Base-by-base conservation (phyloP, 2,329 filamentous ascomycete species). In the Botrytis paeoniae region DNA sequence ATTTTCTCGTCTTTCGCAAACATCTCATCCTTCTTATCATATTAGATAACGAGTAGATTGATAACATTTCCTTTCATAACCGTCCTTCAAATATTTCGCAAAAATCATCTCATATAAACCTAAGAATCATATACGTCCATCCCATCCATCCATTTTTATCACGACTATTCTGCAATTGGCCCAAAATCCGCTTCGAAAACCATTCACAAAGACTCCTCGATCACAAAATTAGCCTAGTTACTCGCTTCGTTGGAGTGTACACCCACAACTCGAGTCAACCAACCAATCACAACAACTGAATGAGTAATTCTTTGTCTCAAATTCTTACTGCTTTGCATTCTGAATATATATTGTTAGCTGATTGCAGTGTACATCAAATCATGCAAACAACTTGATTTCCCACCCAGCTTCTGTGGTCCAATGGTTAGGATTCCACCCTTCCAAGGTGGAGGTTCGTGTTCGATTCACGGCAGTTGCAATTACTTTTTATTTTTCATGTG, bases 351-450 rank as follows among this genome's bases (percentile, higher is more conserved):
- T 29, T 57, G 16, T 32, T 8, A 57, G 0, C 6, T 16, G 12
- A 0, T 0, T 0, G 0, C 14, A 0, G 0, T 10, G 1, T 1
- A 0, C 18, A 37, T 25, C 32, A 61, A 37, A 61, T 37, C 20
- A 61, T 8, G 20, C 20, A 37, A 37, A 61, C 4, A 39, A 3
- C 20, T 35, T 14, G 32, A 7, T 39, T 10, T 20, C 14, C 0
- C 14, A 0, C 5, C 32, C 4, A 37, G 59, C 59, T 61, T 61
- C 59, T 61, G 32, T 61, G 32, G 59, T 61, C 59, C 59, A 61
- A 60, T 61, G 59, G 59, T 61, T 37, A 61, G 32, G 59, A 61
- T 61, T 61, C 59, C 59, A 61, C 59, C 59, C 59, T 61, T 61
- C 59, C 59, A 61, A 61, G 59, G 59, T 61, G 32, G 41, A 43